A percentile compares a stretch with the other conserved stretches of the same genome.
These are phyloP conservation scores for Yamadazyma akitaensis DNA, from an alignment of 805 yeast species.

Conservation along the genomic window DNA sequence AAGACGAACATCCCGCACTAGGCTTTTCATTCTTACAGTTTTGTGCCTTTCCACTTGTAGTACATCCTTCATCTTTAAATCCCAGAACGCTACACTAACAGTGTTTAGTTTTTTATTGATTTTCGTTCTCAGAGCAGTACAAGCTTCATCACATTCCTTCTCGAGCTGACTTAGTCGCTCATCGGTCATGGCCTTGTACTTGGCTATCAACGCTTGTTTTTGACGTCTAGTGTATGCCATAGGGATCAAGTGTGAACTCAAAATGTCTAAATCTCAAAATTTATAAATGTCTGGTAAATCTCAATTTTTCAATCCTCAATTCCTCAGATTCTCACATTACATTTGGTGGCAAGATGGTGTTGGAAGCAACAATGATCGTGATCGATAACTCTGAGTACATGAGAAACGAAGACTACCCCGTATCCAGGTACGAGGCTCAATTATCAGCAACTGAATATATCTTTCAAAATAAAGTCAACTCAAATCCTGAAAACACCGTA, in stretches of 20 bases:
- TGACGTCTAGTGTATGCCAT: constrained; percentile 21
- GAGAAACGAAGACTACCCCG: constrained; percentile 91
- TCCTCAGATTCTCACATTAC: neutral
- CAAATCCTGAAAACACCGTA: constrained; percentile 92
- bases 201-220: constrained; percentile 33
- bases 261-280: neutral
- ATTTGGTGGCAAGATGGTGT: constrained; percentile 56
- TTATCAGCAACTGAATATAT: constrained; percentile 83
- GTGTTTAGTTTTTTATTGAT: constrained; percentile 42
- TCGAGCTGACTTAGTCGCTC: constrained; percentile 22
- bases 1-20: constrained; percentile 22
- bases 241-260: neutral
- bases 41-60: constrained; percentile 44
- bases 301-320: neutral
- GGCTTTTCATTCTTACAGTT: constrained; percentile 25
- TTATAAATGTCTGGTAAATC: neutral
- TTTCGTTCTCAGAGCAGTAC: constrained; percentile 30
- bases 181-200: constrained; percentile 22
- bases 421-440: constrained; percentile 90
- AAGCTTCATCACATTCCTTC: constrained; percentile 19
- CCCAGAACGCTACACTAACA: constrained; percentile 49
- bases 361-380: constrained; percentile 94
- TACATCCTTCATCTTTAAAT: constrained; percentile 43
- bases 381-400: constrained; percentile 94
- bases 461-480: constrained; percentile 78